A percentile compares a stretch with the other conserved stretches of the same genome.
phyloP scores from a whole-genome alignment of 495 filamentous ascomycete genomes.

The Penicillium parvum region DNA sequence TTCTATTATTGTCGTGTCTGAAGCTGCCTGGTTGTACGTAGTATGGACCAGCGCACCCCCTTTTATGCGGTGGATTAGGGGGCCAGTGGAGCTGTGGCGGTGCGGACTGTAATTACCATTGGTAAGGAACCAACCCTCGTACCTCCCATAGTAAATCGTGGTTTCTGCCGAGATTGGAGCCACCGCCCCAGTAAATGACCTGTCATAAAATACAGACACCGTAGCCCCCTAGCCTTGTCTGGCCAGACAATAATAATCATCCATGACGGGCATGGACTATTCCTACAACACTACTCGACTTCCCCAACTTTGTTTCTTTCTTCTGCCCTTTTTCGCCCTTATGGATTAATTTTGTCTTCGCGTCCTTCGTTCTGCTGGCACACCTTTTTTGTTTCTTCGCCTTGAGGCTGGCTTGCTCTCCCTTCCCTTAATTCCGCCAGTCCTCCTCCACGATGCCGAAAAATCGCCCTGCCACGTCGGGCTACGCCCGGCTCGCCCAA shows the following conservation, averaged over 20 bases:
- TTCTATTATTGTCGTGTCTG: no score
- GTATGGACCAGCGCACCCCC: conserved; percentile 10
- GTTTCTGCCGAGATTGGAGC: conserved; percentile 4
- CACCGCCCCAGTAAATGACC: conserved; percentile 21
- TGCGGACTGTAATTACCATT: conserved; percentile 22
- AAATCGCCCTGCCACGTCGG: conserved; percentile 70
- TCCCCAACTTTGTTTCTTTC: conserved; percentile 3
- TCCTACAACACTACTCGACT: conserved; percentile 6
- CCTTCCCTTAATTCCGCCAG: conserved; percentile 12
- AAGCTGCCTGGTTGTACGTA: no score
- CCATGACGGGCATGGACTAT: conserved; percentile 22
- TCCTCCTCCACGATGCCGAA: conserved; percentile 44
- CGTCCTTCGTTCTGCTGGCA: conserved; percentile 16
- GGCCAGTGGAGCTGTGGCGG: conserved; percentile 22
- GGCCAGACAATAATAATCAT: conserved; percentile 20
- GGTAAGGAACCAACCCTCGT: not conserved
- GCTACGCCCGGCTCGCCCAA: conserved; percentile 88
- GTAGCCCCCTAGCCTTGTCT: conserved; percentile 16
- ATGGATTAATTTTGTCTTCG: conserved; percentile 22
- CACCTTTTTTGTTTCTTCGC: conserved; percentile 7
- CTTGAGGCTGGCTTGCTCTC: conserved; percentile 10
- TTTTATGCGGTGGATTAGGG: conserved; percentile 21
- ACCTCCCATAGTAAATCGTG: not conserved
- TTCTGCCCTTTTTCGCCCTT: conserved; percentile 9
- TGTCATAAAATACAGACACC: conserved; percentile 2